Evolutionary conservation across 1,284 basidiomycete genomes (phyloP), one percentile per base, ranked within the genome.

Genomic region (Exsudoporus floridanus): DNA sequence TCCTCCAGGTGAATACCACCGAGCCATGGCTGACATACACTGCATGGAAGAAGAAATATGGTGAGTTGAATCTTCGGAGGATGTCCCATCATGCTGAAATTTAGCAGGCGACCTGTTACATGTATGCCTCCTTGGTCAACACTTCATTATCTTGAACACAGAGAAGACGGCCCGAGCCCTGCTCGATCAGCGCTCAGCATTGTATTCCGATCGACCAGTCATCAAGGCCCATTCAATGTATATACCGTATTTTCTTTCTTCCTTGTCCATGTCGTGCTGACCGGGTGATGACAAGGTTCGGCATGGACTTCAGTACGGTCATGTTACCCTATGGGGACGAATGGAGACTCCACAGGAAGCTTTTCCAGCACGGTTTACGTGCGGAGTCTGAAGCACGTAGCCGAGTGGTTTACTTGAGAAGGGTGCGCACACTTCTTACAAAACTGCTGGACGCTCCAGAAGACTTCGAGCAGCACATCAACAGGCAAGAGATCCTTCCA

Each of bases 21-120:
- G 46, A 64, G 27, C 64, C 61, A 13, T 63, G 61, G 61, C 28
- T 66, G 19, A 58, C 64, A 35, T 63, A 63, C 37, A 64, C 61
- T 21, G 19, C 47, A 37, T 65, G 57, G 64, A 49, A 42, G 52
- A 49, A 63, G 48, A 50, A 34, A 47, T 66, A 66, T 43, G 64
- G 61, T 49, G 31, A 27, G 42, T 35, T 10, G 8, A 5, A 30
- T 37, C 18, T 28, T n/a, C 14, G 4, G 25, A 10, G 7, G 3
- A 9, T 16, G 7, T 35, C 6, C 23, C 19, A 12, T 27, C 21
- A 23, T 44, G 9, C 36, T 60, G 9, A 61, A 18, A 7, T 9
- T 1, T 27, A 4, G 7, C 25, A 65, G 63, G 63, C 13, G 66
- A 63, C 34, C n/a, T 65, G 27, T 2, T 65, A 16, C 54, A 63